Evolutionary conservation across 371 early-diverging fungal genomes (phyloP), one percentile per base, ranked within the genome.

Genomic region (Basidiobolus meristosporus): DNA sequence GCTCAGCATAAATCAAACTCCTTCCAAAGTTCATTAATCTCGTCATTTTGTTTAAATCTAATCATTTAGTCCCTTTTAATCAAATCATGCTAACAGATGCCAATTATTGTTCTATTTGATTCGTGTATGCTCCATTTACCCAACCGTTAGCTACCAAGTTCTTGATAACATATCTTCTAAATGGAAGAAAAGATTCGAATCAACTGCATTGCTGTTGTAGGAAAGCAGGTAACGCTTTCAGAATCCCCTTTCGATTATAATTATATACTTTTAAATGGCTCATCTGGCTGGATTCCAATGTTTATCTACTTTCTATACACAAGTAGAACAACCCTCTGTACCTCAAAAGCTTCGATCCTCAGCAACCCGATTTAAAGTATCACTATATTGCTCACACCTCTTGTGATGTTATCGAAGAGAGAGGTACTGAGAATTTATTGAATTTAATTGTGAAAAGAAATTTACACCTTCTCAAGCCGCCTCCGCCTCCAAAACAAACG

Each of bases 331-430:
- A 82, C 54, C 90, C 90, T 2, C 48, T 90, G 17, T 84, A 67
- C 56, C 65, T 86, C 41, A 73, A 73, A 45, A 78, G 70, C 54
- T 83, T 80, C 51, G 75, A 68, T 39, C 50, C 62, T 10, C 56
- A 64, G 31, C 78, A 83, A 50, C 71, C 77, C 11, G 82, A 83
- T 52, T 66, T 86, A 30, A 82, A 84, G 51, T 86, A 75, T 55
- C 83, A 85, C 55, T 87, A 82, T 51, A 60, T 87, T 55, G 82
- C 82, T 21, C 85, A 87, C 44, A 87, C 85, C 0, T 76, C 86
- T 0, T 75, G 77, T 46, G 88, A 90, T 53, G 70, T 84, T 4
- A 78, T 86, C 47, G 90, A 87, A 47, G 88, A 85, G 56, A 64
- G 82, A 51, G 74, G 81, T 77, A 45, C 7, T 47, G 17, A 2